These are phyloP conservation scores for Cercospora sp. DNA, from an alignment of 2,329 filamentous ascomycete species.

Conservation along the genomic window DNA sequence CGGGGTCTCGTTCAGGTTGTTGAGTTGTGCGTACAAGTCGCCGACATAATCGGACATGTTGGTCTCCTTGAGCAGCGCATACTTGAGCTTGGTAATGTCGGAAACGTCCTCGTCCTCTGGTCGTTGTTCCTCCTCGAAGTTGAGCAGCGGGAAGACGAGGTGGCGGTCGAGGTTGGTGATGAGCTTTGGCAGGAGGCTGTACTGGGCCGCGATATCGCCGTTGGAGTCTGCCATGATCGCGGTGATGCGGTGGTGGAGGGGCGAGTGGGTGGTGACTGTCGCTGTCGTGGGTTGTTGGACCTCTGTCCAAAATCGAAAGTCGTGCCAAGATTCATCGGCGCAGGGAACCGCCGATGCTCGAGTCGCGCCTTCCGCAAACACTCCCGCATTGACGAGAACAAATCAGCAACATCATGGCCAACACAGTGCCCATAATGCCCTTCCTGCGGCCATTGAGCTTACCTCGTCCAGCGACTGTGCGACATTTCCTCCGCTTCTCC, in stretches of 20 bases:
- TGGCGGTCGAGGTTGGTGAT: constrained; percentile 93
- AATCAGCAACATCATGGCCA: constrained; percentile 38
- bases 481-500: constrained; percentile 47
- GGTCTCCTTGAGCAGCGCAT: constrained; percentile 90
- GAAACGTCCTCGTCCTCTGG: constrained; percentile 73
- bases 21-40: constrained; percentile 84
- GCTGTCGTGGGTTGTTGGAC: background rate
- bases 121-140: constrained; percentile 80
- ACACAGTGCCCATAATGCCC: constrained; percentile 40
- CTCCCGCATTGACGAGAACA: constrained; percentile 10
- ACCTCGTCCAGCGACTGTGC: constrained; percentile 41
- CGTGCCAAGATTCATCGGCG: constrained; percentile 18
- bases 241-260: constrained; percentile 14
- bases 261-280: background rate
- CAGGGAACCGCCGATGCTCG: constrained; percentile 4
- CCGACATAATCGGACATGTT: constrained; percentile 99
- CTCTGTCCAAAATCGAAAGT: constrained; percentile 7
- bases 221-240: constrained; percentile 44
- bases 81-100: constrained; percentile 83
- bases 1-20: constrained; percentile 74
- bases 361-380: constrained; percentile 6
- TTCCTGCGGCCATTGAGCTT: constrained; percentile 45
- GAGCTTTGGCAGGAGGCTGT: constrained; percentile 83
- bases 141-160: constrained; percentile 92
- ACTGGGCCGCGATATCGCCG: constrained; percentile 52